Percentiles rank a stretch among this genome's conserved stretches.
Evolutionary conservation across 1,284 basidiomycete species (phyloP).

Genomic region (Phaffia rhodozyma): DNA sequence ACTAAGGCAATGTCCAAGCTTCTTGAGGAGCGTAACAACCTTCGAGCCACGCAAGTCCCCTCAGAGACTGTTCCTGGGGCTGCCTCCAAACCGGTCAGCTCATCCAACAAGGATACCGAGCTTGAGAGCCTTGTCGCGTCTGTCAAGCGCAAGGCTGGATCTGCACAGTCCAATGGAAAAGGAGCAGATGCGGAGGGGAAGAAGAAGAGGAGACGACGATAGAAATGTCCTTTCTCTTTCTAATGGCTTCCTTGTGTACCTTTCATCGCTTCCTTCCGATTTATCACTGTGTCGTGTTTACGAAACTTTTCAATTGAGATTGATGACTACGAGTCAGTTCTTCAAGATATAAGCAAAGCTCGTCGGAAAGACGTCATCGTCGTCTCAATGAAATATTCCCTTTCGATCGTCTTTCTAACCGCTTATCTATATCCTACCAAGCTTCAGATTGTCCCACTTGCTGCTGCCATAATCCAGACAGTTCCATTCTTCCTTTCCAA

Average conservation of each 20-base stretch:
- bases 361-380: too few species aligned
- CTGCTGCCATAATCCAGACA: constrained; percentile 1
- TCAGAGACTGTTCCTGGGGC: neutral
- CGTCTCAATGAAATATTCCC: too few species aligned
- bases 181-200: neutral
- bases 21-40: constrained; percentile 44
- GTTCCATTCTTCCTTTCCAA: constrained; percentile 24
- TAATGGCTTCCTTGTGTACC: too few species aligned
- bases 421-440: too few species aligned
- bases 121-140: constrained; percentile 13
- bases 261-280: too few species aligned
- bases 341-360: too few species aligned
- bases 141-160: constrained; percentile 13
- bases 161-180: neutral
- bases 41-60: constrained; percentile 37
- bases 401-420: too few species aligned
- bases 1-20: constrained; percentile 76
- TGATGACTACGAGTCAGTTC: too few species aligned
- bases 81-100: neutral
- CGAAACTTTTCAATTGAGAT: too few species aligned
- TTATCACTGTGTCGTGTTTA: too few species aligned
- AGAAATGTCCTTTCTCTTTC: neutral
- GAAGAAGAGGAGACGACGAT: constrained; percentile 8
- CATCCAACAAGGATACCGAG: constrained; percentile 6
- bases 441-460: constrained; percentile 17